These are phyloP conservation scores for Fagopyrum tataricum DNA, from an alignment of 148 eudicot species.

Conservation along the genomic window DNA sequence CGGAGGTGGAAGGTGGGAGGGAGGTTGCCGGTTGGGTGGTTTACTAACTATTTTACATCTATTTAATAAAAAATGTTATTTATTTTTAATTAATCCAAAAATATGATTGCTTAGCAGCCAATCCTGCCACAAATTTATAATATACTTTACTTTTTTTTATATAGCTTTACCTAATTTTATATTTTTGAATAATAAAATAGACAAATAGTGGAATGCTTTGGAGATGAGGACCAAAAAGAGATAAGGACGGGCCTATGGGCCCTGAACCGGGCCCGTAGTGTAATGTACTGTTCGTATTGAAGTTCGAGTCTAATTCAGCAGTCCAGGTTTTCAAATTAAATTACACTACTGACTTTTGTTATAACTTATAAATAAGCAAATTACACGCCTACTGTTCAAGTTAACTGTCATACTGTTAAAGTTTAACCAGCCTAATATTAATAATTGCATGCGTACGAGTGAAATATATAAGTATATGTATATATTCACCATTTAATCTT, in stretches of 20 bases:
- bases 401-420: too few relatives aligned
- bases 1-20: not conserved
- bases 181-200: not conserved
- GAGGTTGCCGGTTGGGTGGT: conserved; percentile 10
- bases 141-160: not conserved
- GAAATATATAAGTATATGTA: too few relatives aligned
- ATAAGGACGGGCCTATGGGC: not conserved
- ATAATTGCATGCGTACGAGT: too few relatives aligned
- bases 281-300: too few relatives aligned
- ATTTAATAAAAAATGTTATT: not conserved
- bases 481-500: too few relatives aligned
- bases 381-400: too few relatives aligned
- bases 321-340: not conserved
- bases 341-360: not conserved
- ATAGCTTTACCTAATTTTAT: not conserved
- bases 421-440: too few relatives aligned
- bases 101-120: not conserved
- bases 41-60: not conserved
- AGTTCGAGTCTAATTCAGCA: too few relatives aligned
- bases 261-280: too few relatives aligned
- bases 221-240: not conserved
- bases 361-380: not conserved
- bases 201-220: not conserved
- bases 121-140: not conserved
- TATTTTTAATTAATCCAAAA: not conserved